Percentiles rank a stretch among this genome's conserved stretches.
Conservation (phyloP, 1,139 yeast genomes). For the Kurtzmaniella quercitrusa region DNA sequence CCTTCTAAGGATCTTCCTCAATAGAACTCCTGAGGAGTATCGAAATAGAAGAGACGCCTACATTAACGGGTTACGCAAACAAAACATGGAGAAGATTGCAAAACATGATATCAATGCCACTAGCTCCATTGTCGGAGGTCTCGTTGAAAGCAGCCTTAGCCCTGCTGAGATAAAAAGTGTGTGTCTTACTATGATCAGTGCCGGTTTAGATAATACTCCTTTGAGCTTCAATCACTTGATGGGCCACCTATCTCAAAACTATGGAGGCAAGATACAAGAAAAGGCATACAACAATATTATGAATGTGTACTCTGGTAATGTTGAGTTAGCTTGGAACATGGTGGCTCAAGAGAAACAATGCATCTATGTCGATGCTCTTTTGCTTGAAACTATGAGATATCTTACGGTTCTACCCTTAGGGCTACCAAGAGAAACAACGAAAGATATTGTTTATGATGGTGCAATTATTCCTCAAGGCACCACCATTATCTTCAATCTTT, state of each 20-base stretch:
- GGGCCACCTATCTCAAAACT: constrained; percentile 52
- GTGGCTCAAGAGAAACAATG: constrained; percentile 34
- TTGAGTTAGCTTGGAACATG: constrained; percentile 43
- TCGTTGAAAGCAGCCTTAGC: constrained; percentile 25
- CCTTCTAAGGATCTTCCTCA: constrained; percentile 32
- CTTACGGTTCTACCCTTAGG: constrained; percentile 67
- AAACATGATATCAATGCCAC: constrained; percentile 13
- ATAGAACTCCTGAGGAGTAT: constrained; percentile 24
- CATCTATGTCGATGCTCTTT: constrained; percentile 50
- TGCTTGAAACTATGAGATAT: constrained; percentile 59
- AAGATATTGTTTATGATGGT: constrained; percentile 35
- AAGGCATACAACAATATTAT: constrained; percentile 34
- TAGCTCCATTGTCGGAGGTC: constrained; percentile 42
- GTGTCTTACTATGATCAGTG: constrained; percentile 74
- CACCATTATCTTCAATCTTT: constrained; percentile 59
- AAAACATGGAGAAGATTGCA: constrained; percentile 13
- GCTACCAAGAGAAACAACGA: constrained; percentile 59
- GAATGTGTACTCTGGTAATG: constrained; percentile 22
- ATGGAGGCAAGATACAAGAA: constrained; percentile 43
- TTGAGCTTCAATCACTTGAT: constrained; percentile 56
- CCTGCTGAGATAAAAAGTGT: constrained; percentile 52
- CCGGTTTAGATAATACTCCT: constrained; percentile 74
- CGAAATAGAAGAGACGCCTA: constrained; percentile 51
- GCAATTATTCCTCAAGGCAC: constrained; percentile 52
- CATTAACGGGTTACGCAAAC: constrained; percentile 35